A percentile compares a stretch with the other conserved stretches of the same genome.
Conservation (phyloP, 371 early-diverging fungal species). For the Smittium mucronatum region DNA sequence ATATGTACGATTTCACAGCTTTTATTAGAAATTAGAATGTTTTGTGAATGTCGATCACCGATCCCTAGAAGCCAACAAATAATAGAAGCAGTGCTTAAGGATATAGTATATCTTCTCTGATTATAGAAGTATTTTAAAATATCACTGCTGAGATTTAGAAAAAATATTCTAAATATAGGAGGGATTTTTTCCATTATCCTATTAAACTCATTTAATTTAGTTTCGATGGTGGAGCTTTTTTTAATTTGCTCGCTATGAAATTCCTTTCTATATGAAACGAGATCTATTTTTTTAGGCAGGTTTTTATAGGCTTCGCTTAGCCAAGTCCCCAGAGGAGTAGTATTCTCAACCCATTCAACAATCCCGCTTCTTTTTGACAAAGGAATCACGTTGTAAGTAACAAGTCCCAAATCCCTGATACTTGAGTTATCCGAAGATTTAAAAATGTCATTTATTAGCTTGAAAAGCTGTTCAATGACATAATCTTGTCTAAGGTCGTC, state of each 20-base stretch:
- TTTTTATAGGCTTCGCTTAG: constrained; percentile 34
- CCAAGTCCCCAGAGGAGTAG: constrained; percentile 51
- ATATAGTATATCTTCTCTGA: constrained; percentile 61
- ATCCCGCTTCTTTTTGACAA: constrained; percentile 87
- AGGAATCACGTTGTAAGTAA: constrained; percentile 90
- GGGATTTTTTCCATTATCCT: constrained; percentile 18
- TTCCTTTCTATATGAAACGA: not conserved
- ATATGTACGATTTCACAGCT: constrained; percentile 93
- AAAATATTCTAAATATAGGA: constrained; percentile 36
- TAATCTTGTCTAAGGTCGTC: constrained; percentile 39
- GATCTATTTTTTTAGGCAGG: constrained; percentile 26
- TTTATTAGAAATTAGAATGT: constrained; percentile 78
- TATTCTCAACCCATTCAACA: constrained; percentile 92
- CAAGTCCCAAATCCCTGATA: constrained; percentile 36
- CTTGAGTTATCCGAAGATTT: not conserved
- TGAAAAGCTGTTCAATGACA: constrained; percentile 32
- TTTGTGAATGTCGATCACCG: constrained; percentile 97
- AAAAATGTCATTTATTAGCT: constrained; percentile 25
- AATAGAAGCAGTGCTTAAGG: constrained; percentile 86
- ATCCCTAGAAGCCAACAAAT: constrained; percentile 95
- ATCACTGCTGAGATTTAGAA: constrained; percentile 36
- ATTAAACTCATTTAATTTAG: constrained; percentile 30
- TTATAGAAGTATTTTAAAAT: constrained; percentile 60
- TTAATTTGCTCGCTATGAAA: constrained; percentile 36
- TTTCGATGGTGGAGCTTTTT: constrained; percentile 19